A percentile compares a stretch with the other conserved stretches of the same genome.
These are phyloP conservation scores for Monilinia fructigena DNA, from an alignment of 2,329 filamentous ascomycete genomes.

Conservation along the genomic window DNA sequence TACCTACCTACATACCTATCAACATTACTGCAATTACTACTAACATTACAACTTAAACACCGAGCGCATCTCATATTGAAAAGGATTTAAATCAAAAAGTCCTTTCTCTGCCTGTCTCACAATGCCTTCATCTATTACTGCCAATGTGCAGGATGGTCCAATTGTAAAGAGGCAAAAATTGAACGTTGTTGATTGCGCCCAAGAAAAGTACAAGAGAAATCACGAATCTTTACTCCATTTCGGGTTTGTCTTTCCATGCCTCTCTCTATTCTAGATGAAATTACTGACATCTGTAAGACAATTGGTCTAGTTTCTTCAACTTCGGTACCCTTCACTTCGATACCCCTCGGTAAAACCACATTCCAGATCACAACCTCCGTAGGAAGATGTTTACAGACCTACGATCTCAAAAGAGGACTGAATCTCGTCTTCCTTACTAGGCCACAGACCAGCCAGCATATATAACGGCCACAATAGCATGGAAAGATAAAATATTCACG, in stretches of 20 bases:
- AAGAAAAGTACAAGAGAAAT: constrained; percentile 53
- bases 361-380: constrained; percentile 98
- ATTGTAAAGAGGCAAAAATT: constrained; percentile 76
- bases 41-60: too few species aligned
- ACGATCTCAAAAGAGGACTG: constrained; percentile 85
- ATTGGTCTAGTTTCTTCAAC: constrained; percentile 92
- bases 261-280: neutral
- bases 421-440: constrained; percentile 91
- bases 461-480: constrained; percentile 84
- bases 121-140: constrained; percentile 47
- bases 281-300: constrained; percentile 56
- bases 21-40: too few species aligned
- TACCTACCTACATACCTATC: too few species aligned
- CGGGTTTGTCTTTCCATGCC: constrained; percentile 58
- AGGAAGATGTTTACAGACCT: constrained; percentile 87
- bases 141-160: constrained; percentile 55
- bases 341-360: constrained; percentile 87
- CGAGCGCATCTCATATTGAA: neutral
- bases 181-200: constrained; percentile 43
- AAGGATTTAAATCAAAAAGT: too few species aligned
- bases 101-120: constrained; percentile 14
- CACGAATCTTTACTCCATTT: constrained; percentile 90
- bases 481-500: constrained; percentile 84
- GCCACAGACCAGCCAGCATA: constrained; percentile 79
- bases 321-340: constrained; percentile 80